These are phyloP conservation scores for Phytophthora foliorum DNA, from an alignment of 352 stramenopile species.

Conservation along the genomic window DNA sequence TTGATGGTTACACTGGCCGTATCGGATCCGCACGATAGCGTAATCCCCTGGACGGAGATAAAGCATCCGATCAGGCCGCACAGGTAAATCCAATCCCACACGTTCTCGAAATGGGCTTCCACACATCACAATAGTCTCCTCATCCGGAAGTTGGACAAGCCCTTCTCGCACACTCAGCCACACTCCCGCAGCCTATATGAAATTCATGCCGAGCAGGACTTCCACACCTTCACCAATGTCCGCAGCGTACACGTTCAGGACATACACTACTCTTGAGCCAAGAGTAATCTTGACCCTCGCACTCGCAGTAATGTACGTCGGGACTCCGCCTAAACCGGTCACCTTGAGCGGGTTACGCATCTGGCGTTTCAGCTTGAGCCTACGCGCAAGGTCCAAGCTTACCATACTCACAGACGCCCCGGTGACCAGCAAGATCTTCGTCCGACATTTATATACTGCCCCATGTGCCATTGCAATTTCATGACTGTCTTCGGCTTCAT, in stretches of 20 bases:
- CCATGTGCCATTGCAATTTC: slow-evolving; percentile 12
- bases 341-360: not conserved
- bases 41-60: not conserved
- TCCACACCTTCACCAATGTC: slow-evolving; percentile 42
- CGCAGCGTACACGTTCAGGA: slow-evolving; percentile 13
- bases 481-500: not conserved
- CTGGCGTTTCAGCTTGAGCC: slow-evolving; percentile 15
- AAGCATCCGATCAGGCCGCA: too few relatives aligned
- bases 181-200: slow-evolving; percentile 36
- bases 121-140: not conserved
- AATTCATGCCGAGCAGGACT: slow-evolving; percentile 39
- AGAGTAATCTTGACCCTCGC: slow-evolving; percentile 37
- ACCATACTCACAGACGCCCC: slow-evolving; percentile 33
- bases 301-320: slow-evolving; percentile 24
- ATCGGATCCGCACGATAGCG: not conserved
- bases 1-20: not conserved
- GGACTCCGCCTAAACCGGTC: slow-evolving; percentile 18
- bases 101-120: too few relatives aligned
- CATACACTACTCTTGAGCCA: slow-evolving; percentile 24
- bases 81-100: too few relatives aligned
- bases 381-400: slow-evolving; percentile 36
- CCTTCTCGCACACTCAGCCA: slow-evolving; percentile 17
- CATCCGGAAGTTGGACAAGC: not conserved
- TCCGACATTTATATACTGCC: slow-evolving; percentile 19
- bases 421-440: slow-evolving; percentile 20